A percentile compares a stretch with the other conserved stretches of the same genome.
These are phyloP conservation scores for Pezizomycotina sp. DNA, from an alignment of 2,329 filamentous ascomycete genomes.

Conservation along the genomic window DNA sequence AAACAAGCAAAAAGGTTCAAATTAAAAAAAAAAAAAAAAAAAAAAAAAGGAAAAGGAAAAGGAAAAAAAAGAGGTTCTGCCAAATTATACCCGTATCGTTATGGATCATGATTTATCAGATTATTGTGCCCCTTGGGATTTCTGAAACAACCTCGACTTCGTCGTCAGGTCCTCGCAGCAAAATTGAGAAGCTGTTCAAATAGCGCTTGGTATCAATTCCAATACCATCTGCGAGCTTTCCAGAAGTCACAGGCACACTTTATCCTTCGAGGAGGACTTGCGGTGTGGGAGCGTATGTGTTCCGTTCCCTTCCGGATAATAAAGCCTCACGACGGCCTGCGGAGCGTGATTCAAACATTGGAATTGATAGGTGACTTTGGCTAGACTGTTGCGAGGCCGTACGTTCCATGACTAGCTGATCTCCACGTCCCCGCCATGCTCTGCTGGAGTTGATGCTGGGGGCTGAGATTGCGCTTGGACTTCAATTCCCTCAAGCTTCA, in stretches of 20 bases:
- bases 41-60: too few relatives aligned
- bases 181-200: slow-evolving; percentile 18
- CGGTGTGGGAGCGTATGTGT: slow-evolving; percentile 11
- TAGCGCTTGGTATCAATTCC: slow-evolving; percentile 19
- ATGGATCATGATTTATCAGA: too few relatives aligned
- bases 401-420: slow-evolving; percentile 9
- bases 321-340: slow-evolving; percentile 14
- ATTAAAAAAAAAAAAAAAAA: too few relatives aligned
- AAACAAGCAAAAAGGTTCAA: too few relatives aligned
- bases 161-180: slow-evolving; percentile 16
- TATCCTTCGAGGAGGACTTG: slow-evolving; percentile 12
- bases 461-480: slow-evolving; percentile 3
- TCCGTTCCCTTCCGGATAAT: slow-evolving; percentile 18
- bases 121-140: too few relatives aligned
- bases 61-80: too few relatives aligned
- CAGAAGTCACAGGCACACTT: slow-evolving; percentile 13
- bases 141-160: too few relatives aligned
- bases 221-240: slow-evolving; percentile 16
- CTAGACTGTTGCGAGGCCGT: slow-evolving; percentile 12
- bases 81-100: too few relatives aligned
- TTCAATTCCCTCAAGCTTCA: slow-evolving; percentile 28
- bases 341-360: slow-evolving; percentile 12
- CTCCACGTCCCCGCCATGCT: slow-evolving; percentile 2
- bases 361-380: slow-evolving; percentile 17
- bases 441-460: slow-evolving; percentile 2